phyloP scores from a whole-genome alignment of 441 rosid species.

The Francoa sonchifolia region DNA sequence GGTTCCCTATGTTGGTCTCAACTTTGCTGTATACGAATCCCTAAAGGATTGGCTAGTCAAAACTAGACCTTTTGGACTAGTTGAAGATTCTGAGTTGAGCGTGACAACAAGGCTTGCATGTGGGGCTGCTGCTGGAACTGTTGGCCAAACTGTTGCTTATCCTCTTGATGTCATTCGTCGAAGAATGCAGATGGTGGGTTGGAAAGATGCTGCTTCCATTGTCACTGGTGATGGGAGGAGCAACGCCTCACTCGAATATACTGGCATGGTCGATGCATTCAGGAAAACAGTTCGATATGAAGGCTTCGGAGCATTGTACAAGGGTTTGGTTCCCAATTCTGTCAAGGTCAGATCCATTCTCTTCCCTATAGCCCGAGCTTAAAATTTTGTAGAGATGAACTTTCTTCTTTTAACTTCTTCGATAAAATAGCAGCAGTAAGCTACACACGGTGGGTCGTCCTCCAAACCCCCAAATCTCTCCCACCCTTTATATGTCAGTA shows the following conservation, averaged over 20 bases:
- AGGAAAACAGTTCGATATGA: conserved; percentile 72
- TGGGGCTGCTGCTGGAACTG: conserved; percentile 88
- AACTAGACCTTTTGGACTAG: conserved; percentile 49
- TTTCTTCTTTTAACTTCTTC: too few species aligned
- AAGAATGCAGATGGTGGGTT: conserved; percentile 96
- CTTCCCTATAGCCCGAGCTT: too few species aligned
- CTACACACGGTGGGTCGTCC: too few species aligned
- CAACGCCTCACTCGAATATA: conserved; percentile 50
- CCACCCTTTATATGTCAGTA: too few species aligned
- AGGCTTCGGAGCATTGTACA: conserved; percentile 82
- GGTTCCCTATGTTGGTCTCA: conserved; percentile 91
- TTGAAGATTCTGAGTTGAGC: conserved; percentile 57
- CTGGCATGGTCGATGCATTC: conserved; percentile 88
- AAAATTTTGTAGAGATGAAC: too few species aligned
- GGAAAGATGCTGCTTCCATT: conserved; percentile 83
- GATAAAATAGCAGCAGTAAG: too few species aligned
- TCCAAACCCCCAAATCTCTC: too few species aligned
- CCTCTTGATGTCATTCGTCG: conserved; percentile 92
- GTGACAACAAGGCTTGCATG: conserved; percentile 81
- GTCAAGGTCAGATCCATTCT: conserved; percentile 83
- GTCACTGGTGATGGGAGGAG: conserved; percentile 63
- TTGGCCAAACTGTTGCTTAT: conserved; percentile 93
- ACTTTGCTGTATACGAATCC: conserved; percentile 90
- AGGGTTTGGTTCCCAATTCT: conserved; percentile 89
- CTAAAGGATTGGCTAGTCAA: conserved; percentile 75